Conservation (phyloP, 73 alveolate genomes). For the Symbiodinium natans region DNA sequence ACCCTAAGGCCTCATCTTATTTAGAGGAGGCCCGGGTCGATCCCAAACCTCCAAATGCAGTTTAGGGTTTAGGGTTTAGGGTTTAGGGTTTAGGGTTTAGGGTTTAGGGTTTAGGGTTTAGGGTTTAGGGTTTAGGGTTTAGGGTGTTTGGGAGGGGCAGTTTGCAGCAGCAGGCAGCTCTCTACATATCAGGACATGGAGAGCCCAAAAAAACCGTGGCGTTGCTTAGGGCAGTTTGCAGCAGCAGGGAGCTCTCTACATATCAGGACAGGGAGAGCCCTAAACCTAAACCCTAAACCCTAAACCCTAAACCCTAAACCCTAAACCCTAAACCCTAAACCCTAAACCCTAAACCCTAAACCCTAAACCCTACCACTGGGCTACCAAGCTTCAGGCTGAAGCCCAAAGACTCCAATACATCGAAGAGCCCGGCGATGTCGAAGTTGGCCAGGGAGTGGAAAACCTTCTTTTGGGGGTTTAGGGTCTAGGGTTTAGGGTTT, state of each 20-base stretch:
- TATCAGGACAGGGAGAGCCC: too few relatives aligned
- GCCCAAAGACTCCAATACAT: conserved; percentile 69
- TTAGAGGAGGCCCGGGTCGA: not conserved
- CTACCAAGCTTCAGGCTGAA: conserved; percentile 45
- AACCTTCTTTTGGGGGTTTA: conserved; percentile 20
- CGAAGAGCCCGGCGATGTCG: conserved; percentile 61
- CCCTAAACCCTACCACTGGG: not conserved
- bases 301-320: not conserved
- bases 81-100: too few relatives aligned
- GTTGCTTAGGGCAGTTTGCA: not conserved
- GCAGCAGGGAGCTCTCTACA: too few relatives aligned
- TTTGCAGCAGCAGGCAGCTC: too few relatives aligned
- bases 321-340: not conserved
- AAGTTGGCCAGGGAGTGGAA: conserved; percentile 86
- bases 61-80: too few relatives aligned
- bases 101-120: too few relatives aligned
- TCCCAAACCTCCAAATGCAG: too few relatives aligned
- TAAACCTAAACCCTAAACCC: not conserved
- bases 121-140: not conserved
- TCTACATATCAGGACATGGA: too few relatives aligned
- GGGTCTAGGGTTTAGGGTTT: too few relatives aligned
- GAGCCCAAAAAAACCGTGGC: too few relatives aligned
- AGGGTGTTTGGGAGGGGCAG: not conserved
- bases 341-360: not conserved
- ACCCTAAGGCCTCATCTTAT: not conserved